These are phyloP conservation scores for Pichia terricola DNA, from an alignment of 1,139 yeast genomes.

Conservation along the genomic window DNA sequence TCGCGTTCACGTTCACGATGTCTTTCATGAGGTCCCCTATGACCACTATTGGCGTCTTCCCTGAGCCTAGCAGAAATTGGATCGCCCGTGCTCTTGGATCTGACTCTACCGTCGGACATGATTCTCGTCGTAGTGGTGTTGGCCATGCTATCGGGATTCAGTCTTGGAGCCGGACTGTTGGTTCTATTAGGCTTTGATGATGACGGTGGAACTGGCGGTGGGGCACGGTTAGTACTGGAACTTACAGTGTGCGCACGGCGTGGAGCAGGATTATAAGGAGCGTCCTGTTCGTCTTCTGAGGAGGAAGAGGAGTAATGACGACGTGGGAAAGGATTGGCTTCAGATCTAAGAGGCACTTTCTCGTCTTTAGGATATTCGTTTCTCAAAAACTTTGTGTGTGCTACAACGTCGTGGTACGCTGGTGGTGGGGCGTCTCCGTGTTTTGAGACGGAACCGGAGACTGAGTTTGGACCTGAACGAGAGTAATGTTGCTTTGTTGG, in stretches of 20 bases:
- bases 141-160: slow-evolving; percentile 16
- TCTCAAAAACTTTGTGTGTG: slow-evolving; percentile 29
- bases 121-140: slow-evolving; percentile 20
- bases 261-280: slow-evolving; percentile 1
- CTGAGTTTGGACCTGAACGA: background rate
- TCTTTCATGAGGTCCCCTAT: background rate
- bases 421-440: slow-evolving; percentile 36
- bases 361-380: slow-evolving; percentile 47
- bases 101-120: slow-evolving; percentile 21
- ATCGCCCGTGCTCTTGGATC: slow-evolving; percentile 25
- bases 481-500: slow-evolving; percentile 4
- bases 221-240: slow-evolving; percentile 8
- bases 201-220: background rate
- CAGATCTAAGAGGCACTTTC: slow-evolving; percentile 7
- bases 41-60: no score
- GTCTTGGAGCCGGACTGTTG: slow-evolving; percentile 2
- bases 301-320: background rate
- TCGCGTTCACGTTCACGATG: background rate
- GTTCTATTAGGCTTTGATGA: no score
- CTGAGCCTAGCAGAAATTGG: slow-evolving; percentile 2
- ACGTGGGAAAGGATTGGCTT: slow-evolving; percentile 21
- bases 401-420: slow-evolving; percentile 62
- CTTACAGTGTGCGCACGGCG: slow-evolving; percentile 11
- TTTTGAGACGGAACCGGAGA: no score
- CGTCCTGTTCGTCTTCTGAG: background rate